phyloP scores from a whole-genome alignment of 2,329 filamentous ascomycete species.

The Cladophialophora immunda region DNA sequence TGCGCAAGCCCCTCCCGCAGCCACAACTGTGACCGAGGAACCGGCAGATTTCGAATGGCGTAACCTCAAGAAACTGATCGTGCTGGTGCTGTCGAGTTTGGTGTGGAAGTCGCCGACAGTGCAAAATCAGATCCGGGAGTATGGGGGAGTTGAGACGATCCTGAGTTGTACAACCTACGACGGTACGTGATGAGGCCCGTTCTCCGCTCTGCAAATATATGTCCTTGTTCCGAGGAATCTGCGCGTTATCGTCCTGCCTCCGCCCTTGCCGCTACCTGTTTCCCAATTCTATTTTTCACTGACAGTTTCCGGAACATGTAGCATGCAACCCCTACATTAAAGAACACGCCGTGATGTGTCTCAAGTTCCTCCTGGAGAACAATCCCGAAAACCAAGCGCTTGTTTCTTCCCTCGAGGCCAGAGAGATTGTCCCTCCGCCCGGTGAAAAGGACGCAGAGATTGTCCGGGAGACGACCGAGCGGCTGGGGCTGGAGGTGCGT shows the following conservation, averaged over 20 bases:
- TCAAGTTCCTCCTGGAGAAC: slow-evolving; percentile 73
- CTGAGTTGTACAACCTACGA: slow-evolving; percentile 91
- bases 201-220: background rate
- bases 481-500: slow-evolving; percentile 53
- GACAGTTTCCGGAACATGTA: slow-evolving; percentile 9
- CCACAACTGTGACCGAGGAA: slow-evolving; percentile 64
- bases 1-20: slow-evolving; percentile 53
- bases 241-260: background rate
- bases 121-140: slow-evolving; percentile 84
- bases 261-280: background rate
- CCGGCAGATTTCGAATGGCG: slow-evolving; percentile 74
- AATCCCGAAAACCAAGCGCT: slow-evolving; percentile 63
- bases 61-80: slow-evolving; percentile 91
- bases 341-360: slow-evolving; percentile 85
- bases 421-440: slow-evolving; percentile 48
- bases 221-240: background rate
- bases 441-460: slow-evolving; percentile 42
- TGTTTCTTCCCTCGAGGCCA: slow-evolving; percentile 58
- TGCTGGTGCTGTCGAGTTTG: slow-evolving; percentile 87
- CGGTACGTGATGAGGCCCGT: slow-evolving; percentile 62
- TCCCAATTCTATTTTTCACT: slow-evolving; percentile 6
- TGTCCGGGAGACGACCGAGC: slow-evolving; percentile 51
- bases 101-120: slow-evolving; percentile 87
- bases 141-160: slow-evolving; percentile 86
- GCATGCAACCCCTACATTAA: slow-evolving; percentile 83